Base-by-base conservation (phyloP, 495 filamentous ascomycete species). In the Xylaria cubensis region DNA sequence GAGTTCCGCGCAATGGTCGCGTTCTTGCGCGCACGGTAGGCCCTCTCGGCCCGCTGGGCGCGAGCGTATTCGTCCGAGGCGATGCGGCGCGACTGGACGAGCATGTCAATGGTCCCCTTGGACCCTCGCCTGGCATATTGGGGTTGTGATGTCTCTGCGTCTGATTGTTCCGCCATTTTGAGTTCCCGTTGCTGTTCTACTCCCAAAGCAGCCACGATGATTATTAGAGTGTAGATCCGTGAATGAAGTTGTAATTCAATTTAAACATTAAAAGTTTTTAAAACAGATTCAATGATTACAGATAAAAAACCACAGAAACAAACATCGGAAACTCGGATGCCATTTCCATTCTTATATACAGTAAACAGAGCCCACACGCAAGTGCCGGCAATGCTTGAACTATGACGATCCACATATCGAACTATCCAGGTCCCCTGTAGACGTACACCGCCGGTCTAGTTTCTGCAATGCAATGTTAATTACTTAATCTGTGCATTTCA, bases 1-100 rank as follows among this genome's bases (percentile, higher is more conserved):
- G 77, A 76, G 42, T 73, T 73, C 12, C 77, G 75, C 42, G 77
- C 78, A 1, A 73, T 51, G 12, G 75, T 64, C 0, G 79, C 72
- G 10, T 78, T 74, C 75, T 81, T 81, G 51, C 64, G 56, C 10
- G 74, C 67, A 24, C 65, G 70, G 74, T 81, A 82, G 39, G 71
- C 36, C 13, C 71, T 74, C 76, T 82, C 78, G 48, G 78, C 75
- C 29, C 67, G 72, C 46, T 75, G 71, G 26, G 80, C 80, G 10
- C 73, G 58, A 34, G 71, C 42, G 46, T 77, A 74, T 24, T 74
- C 61, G 4, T 75, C 74, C 0, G 77, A 74, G 63, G 78, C 78
- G 32, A 51, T 70, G 26, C 70, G 75, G 19, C 74, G 73, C 55
- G 74, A 64, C 44, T 73, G 61, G n/a, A 72, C 50, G 39, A 82